Base-by-base conservation (phyloP, 164 flowering plant species). In the Buxus sempervirens region DNA sequence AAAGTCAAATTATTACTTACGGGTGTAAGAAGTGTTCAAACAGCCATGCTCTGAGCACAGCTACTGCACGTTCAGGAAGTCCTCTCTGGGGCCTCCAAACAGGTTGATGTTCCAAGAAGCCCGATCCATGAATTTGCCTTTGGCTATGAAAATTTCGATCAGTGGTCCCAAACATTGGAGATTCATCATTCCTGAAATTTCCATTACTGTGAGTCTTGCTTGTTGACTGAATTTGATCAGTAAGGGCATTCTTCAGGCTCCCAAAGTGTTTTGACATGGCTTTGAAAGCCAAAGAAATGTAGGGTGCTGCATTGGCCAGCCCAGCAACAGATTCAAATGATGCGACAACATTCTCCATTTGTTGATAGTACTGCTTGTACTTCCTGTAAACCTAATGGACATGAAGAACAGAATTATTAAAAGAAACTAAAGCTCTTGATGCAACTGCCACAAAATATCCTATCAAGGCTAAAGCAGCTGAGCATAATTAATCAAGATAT, bases 21-120 rank as follows among this genome's bases (percentile, higher is more conserved):
- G 98, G 98, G 74, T 92, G 98, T 26, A 92, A 73, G 67, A 92
- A 92, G 75, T 92, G 96, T 61, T 92, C 93, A 64, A 88, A 92
- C 66, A 92, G 66, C 98, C 98, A 92, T 9, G 91, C 88, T 36
- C 91, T 72, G 25, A 92, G 96, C 45, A 90, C 90, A 28, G 88
- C 77, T 1, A 90, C 96, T 13, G 97, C 93, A 28, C 88, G 88
- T 69, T 90, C 96, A 4, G 98, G 98, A 68, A 92, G 92, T 6
- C 98, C 97, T 63, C 97, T 77, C 73, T 91, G 97, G 9, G 97
- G 91, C 51, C 93, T 79, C 97, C 97, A 91, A 49, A 85, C 87
- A 64, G 88, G 87, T 68, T 83, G 97, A 45, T 83, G 83, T 20
- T 86, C 89, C 45, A 78, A 42, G 45, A 75, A 79, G 45, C 84